Evolutionary conservation across 495 filamentous ascomycete genomes (phyloP), one percentile per base, ranked within the genome.

Genomic region (Friedmanniomyces simplex): DNA sequence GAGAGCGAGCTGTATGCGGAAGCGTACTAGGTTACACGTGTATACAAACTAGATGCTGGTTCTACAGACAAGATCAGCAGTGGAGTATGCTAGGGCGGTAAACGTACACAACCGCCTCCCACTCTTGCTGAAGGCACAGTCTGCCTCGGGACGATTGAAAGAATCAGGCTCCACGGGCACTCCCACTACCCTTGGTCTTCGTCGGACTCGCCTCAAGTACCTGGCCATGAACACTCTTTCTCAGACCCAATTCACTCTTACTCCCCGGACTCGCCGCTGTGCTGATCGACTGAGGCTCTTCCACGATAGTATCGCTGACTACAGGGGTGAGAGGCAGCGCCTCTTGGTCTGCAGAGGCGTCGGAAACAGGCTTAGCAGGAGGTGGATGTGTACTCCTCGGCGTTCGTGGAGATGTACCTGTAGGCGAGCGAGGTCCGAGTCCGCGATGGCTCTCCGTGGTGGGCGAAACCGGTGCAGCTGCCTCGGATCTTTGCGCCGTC

Each of bases 161-260:
- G 28, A 32, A 3, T 4, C 10, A 3, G 10, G 28, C 28, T 13
- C 39, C 39, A 16, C 39, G 2, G 3, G 39, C 39, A 5, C 14
- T 43, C 14, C 18, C 39, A 5, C 39, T 16, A 5, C 39, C 39
- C 14, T 13, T 43, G 14, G 5, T 20, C 13, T 43, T 43, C 18
- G 14, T 20, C 14, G 39, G 13, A 20, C 39, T 43, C 39, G 39
- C 39, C 39, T 43, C 39, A 16, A 43, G 50, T 13, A 66, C 39
- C 18, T 63, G 62, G 30, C 61, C 61, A 34, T 49, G 42, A n/a
- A 67, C 18, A 50, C 62, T 64, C 50, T 58, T 64, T 28, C 62
- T 39, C 42, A 69, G 53, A 1, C 67, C 69, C 21, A 69, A 16
- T 16, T 50, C 61, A 28, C 46, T 56, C 20, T 62, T 54, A 47